Conservation (phyloP, 495 filamentous ascomycete genomes). For the Eremomyces bilateralis region DNA sequence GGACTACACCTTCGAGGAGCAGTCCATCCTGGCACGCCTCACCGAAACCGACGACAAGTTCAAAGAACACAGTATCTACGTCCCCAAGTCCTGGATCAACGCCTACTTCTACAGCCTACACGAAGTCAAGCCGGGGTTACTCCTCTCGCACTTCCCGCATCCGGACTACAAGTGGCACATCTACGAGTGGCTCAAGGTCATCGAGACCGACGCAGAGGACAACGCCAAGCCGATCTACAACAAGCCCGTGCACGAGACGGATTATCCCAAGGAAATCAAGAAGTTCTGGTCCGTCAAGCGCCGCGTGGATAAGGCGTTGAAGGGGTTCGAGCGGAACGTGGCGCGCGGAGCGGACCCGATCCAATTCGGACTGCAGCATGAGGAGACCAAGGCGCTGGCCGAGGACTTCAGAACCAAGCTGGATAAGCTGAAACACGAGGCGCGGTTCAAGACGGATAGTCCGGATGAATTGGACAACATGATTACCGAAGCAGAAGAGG, state of each 20-base stretch:
- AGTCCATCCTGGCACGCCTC: constrained; percentile 2
- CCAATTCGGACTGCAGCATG: constrained; percentile 1
- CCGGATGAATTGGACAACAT: constrained; percentile 1
- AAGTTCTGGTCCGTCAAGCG: constrained; percentile 1
- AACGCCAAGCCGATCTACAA: background rate
- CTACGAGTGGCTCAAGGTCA: background rate
- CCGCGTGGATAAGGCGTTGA: background rate
- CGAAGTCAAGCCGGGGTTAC: background rate
- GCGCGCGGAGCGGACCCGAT: background rate
- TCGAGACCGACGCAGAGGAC: background rate
- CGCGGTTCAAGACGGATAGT: background rate
- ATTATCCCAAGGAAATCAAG: constrained; percentile 2
- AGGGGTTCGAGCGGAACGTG: background rate
- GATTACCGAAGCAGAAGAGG: constrained; percentile 1
- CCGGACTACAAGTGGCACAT: constrained; percentile 1
- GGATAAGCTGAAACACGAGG: background rate
- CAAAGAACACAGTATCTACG: constrained; percentile 1
- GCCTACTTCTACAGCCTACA: constrained; percentile 1
- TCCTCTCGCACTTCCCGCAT: constrained; percentile 2
- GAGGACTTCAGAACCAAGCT: background rate
- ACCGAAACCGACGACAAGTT: background rate
- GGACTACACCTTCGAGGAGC: constrained; percentile 2
- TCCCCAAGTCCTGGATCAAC: constrained; percentile 5
- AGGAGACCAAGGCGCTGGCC: constrained; percentile 1
- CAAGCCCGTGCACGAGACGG: background rate